These are phyloP conservation scores for Aureobasidium sp. DNA, from an alignment of 2,329 filamentous ascomycete species.

Conservation along the genomic window DNA sequence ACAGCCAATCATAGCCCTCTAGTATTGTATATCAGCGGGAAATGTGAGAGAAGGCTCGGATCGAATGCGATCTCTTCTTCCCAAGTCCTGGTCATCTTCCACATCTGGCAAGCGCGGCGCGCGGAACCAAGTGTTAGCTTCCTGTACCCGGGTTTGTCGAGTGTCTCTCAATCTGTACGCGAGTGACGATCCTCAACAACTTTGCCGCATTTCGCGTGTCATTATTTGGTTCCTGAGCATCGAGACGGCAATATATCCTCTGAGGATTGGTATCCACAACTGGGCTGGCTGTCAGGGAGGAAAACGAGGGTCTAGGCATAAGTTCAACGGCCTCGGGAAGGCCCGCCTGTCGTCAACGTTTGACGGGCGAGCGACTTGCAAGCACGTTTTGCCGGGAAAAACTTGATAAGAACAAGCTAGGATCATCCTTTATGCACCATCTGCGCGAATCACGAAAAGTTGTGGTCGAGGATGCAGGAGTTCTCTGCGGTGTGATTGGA, in stretches of 20 bases:
- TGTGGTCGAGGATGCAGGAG: background rate
- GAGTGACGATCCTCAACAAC: background rate
- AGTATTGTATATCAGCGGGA: too few species aligned
- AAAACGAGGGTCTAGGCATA: conserved; percentile 2
- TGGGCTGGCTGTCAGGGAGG: background rate
- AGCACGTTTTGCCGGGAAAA: conserved; percentile 11
- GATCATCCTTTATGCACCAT: conserved; percentile 4
- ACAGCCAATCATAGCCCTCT: too few species aligned
- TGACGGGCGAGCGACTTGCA: background rate
- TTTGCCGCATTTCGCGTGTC: background rate
- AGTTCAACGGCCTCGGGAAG: background rate
- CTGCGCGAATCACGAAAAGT: conserved; percentile 13
- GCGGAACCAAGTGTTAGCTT: conserved; percentile 6
- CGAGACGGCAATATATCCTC: background rate
- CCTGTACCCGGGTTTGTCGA: background rate
- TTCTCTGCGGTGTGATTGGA: conserved; percentile 12
- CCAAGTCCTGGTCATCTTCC: background rate
- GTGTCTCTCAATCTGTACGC: background rate
- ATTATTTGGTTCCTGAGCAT: background rate
- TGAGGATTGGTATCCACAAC: background rate
- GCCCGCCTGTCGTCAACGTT: background rate
- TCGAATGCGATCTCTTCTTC: background rate
- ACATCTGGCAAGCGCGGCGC: background rate
- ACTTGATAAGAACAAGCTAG: conserved; percentile 9
- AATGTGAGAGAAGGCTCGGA: background rate